Conservation (phyloP, 2,329 filamentous ascomycete species). For the Zarea fungicola region DNA sequence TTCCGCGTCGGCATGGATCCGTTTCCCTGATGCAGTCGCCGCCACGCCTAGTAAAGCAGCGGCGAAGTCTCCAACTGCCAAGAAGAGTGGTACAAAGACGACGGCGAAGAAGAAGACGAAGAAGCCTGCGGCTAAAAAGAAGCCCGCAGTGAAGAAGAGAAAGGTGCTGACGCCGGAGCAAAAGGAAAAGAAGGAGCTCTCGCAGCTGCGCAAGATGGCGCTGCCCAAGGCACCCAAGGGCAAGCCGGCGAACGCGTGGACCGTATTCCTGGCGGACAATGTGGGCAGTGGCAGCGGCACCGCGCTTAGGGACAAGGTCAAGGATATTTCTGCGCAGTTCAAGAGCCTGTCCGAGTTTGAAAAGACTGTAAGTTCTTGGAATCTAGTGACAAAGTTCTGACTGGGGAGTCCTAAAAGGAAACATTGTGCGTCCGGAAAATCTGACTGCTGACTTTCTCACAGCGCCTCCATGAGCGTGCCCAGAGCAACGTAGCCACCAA, state of each 20-base stretch:
- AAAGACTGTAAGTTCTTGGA: constrained; percentile 39
- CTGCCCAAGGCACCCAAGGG: constrained; percentile 35
- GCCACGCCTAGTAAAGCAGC: constrained; percentile 22
- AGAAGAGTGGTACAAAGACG: constrained; percentile 23
- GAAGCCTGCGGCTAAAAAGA: constrained; percentile 22
- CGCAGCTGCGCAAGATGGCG: constrained; percentile 35
- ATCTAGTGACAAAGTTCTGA: neutral
- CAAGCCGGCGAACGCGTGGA: constrained; percentile 31
- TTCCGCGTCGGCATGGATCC: constrained; percentile 24
- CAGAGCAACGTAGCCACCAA: constrained; percentile 38
- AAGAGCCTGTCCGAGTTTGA: constrained; percentile 36
- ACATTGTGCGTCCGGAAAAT: no score
- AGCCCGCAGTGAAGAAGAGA: constrained; percentile 19
- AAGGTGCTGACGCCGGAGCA: constrained; percentile 35
- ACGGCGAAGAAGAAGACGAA: constrained; percentile 22
- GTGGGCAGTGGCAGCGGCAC: constrained; percentile 12
- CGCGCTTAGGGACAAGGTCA: constrained; percentile 20
- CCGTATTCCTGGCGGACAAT: constrained; percentile 32
- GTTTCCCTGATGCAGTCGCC: constrained; percentile 20
- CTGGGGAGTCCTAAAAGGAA: neutral
- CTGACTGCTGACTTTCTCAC: neutral
- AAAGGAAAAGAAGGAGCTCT: constrained; percentile 28
- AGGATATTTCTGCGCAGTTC: constrained; percentile 28
- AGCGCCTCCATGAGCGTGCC: constrained; percentile 33
- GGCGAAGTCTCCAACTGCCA: constrained; percentile 18